phyloP scores from a whole-genome alignment of 2,329 filamentous ascomycete species.

The Neonectria ditissima region DNA sequence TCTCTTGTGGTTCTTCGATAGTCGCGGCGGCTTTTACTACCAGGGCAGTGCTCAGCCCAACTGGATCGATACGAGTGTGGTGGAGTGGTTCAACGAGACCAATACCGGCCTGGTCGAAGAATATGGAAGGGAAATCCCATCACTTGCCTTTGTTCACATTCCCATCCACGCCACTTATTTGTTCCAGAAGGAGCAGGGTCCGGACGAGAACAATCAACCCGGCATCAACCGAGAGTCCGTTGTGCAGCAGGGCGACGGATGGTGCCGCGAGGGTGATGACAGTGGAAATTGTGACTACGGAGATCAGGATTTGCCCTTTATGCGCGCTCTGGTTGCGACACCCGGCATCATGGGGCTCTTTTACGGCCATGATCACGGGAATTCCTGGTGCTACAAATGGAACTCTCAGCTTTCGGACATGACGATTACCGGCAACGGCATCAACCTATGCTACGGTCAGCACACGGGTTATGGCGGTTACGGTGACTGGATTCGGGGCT shows the following conservation, averaged over 20 bases:
- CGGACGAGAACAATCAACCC: conserved; percentile 55
- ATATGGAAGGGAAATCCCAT: conserved; percentile 53
- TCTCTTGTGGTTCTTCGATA: conserved; percentile 78
- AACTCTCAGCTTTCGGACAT: conserved; percentile 62
- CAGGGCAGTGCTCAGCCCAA: conserved; percentile 51
- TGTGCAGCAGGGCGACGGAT: conserved; percentile 57
- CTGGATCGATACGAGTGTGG: conserved; percentile 60
- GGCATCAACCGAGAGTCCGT: conserved; percentile 61
- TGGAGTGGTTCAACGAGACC: conserved; percentile 57
- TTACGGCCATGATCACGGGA: conserved; percentile 74
- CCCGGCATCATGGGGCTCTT: conserved; percentile 69
- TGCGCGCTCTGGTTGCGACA: conserved; percentile 68
- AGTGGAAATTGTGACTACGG: conserved; percentile 56
- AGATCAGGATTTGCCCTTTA: conserved; percentile 69
- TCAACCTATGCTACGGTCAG: conserved; percentile 69
- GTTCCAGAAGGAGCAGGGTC: conserved; percentile 42
- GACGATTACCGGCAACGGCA: conserved; percentile 54
- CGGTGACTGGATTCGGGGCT: conserved; percentile 71
- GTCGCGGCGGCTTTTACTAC: conserved; percentile 66
- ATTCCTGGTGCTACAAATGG: conserved; percentile 69
- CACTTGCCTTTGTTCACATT: conserved; percentile 63
- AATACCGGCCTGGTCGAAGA: conserved; percentile 46
- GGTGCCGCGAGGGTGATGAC: conserved; percentile 55
- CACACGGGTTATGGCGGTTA: conserved; percentile 79
- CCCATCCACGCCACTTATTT: conserved; percentile 49